Conservation (phyloP, 202 grass and related monocot genomes). For the Zoysia matrella region DNA sequence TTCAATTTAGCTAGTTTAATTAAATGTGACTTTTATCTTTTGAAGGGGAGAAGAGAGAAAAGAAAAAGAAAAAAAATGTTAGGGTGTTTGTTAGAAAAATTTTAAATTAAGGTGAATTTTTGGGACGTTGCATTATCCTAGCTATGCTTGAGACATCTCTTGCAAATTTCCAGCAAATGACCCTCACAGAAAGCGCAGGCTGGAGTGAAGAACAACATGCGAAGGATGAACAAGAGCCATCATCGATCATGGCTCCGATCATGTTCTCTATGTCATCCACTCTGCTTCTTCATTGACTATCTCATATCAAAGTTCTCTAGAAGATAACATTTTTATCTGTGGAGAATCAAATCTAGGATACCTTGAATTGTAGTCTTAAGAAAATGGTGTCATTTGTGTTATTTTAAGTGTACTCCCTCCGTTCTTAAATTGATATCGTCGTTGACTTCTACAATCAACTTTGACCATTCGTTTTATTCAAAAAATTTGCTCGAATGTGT, state of each 20-base stretch:
- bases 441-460: no score
- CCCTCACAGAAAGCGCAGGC: constrained; percentile 71
- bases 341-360: constrained; percentile 17
- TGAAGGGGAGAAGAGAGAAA: no score
- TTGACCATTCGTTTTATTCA: no score
- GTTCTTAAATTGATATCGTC: no score
- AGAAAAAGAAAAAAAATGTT: no score
- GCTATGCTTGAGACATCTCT: not conserved
- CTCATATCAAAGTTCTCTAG: constrained; percentile 75
- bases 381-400: not conserved
- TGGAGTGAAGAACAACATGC: constrained; percentile 83
- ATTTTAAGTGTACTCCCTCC: not conserved
- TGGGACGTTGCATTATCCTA: no score
- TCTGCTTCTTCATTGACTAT: constrained; percentile 83
- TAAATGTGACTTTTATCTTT: no score
- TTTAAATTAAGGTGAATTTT: no score
- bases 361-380: constrained; percentile 32
- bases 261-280: constrained; percentile 65
- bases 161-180: constrained; percentile 70
- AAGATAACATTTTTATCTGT: constrained; percentile 46
- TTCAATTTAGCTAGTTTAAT: no score
- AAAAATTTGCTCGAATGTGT: no score
- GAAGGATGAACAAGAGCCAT: constrained; percentile 79
- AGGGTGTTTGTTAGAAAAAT: no score
- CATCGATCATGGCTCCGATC: constrained; percentile 73